Base-by-base conservation (phyloP, 2,329 filamentous ascomycete genomes). In the Penicillium sp. region DNA sequence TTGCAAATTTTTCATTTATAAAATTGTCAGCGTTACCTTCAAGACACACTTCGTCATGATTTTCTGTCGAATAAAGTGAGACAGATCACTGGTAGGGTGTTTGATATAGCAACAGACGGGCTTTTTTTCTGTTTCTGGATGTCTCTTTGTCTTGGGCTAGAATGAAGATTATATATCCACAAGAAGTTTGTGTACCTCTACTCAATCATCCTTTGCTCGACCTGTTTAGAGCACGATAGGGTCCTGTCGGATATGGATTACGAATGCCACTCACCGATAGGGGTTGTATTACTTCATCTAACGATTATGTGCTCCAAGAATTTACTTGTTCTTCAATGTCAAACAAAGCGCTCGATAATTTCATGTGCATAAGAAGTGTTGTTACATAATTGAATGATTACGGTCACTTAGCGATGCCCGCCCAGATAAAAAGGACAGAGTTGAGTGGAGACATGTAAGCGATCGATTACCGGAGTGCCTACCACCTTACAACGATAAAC, bases 331-430 rank as follows among this genome's bases (percentile, higher is more conserved):
- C 15, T 35, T 35, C 33, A 35, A 35, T 5, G 13, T 35, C 33
- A 12, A 35, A 35, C 2, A 12, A 9, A 35, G 13, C 28, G 13
- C 4, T 12, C 1, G 33, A 35, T 35, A 35, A 1, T 13, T 3
- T 35, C 33, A 35, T 9, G 8, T 8, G 12, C 8, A 12, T 12
- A n/a, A 12, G 7, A 42, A 12, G n/a, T 10, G 0, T 4, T 22
- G 8, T 42, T 45, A 45, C 22, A 45, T 45, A 26, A 45, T 45
- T 45, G 42, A 45, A 6, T 22, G 42, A 45, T 45, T 45, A 45
- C 7, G 17, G 22, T 19, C 38, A 17, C 37, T 17, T 3, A 17
- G 37, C n/a, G 2, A 3, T 24, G 19, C 17, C 42, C 22, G 10
- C 22, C 19, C 2, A 15, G 9, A 9, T 12, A 45, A 22, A 17